Base-by-base conservation (phyloP, 1,284 basidiomycete species). In the Mycena sp. region DNA sequence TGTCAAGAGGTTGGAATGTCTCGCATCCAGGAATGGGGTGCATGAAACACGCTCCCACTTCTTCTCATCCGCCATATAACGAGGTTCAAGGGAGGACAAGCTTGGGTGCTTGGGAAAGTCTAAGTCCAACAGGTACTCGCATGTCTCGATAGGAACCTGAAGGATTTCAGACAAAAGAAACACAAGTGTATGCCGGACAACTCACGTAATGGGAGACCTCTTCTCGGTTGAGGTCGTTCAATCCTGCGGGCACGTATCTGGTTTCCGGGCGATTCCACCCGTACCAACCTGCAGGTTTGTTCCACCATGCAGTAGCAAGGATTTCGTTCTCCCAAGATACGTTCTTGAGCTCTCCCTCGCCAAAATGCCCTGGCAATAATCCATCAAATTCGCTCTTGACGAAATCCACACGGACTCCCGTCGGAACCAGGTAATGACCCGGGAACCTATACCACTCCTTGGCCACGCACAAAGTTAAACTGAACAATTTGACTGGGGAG, bases 391-490 rank as follows among this genome's bases (percentile, higher is more conserved):
- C 94, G 76, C 91, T 95, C 81, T 94, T 91, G 74, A 99, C 81
- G 79, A 95, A 99, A 65, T 92, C 85, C 16, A 97, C 89, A 48
- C 89, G 85, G 59, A 98, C 81, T 17, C 88, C 91, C 58, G 91
- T 86, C 1, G 97, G 96, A 19, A 99, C 85, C 50, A 97, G 85
- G 78, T 93, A 99, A 74, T 93, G 91, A 1, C 93, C 87, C 0
- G 96, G 95, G 83, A 96, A 99, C 16, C 97, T 86, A 74, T 99
- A 84, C 98, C 98, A 99, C 77, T 99, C 97, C 73, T 96, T 94
- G 32, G 91, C 95, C 58, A 93, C 85, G 78, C 98, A 99, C 2
- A 99, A 75, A n/a, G 83, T 88, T 59, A 97, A 76, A 60, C 88
- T 86, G 69, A 96, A 87, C n/a, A 86, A 80, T 58, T 83, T 81